Evolutionary conservation across 2,329 filamentous ascomycete species (phyloP).

Genomic region (Didymellaceae sp.): DNA sequence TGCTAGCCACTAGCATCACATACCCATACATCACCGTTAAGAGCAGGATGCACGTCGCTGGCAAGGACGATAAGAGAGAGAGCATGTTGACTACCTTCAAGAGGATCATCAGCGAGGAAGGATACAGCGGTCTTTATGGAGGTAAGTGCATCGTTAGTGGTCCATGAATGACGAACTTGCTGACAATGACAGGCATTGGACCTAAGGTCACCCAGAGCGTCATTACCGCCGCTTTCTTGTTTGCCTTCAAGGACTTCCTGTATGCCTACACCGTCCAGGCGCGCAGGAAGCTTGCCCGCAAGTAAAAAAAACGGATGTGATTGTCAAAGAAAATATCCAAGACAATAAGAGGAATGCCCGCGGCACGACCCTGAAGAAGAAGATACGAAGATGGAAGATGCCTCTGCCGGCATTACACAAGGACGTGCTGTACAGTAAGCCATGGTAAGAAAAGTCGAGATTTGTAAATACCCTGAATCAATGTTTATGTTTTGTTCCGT

Average conservation of each 20-base stretch:
- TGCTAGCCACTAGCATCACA: conserved; percentile 90
- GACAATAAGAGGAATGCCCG: too few species aligned
- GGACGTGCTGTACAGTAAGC: conserved; percentile 47
- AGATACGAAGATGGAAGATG: too few species aligned
- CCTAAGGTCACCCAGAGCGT: conserved; percentile 98
- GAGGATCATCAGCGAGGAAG: conserved; percentile 84
- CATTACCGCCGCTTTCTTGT: conserved; percentile 92
- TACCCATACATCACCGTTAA: conserved; percentile 99
- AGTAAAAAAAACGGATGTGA: conserved; percentile 54
- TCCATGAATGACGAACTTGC: neutral
- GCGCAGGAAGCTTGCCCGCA: conserved; percentile 53
- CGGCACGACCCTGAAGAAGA: too few species aligned
- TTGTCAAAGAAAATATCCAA: too few species aligned
- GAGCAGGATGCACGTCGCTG: conserved; percentile 94
- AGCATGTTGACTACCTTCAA: conserved; percentile 79
- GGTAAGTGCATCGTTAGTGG: conserved; percentile 61
- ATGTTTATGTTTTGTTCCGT: neutral
- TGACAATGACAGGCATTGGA: conserved; percentile 72
- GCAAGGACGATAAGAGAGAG: conserved; percentile 76
- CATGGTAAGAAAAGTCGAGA: conserved; percentile 8
- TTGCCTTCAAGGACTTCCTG: conserved; percentile 96
- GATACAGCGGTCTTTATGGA: conserved; percentile 91
- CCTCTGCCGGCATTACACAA: too few species aligned
- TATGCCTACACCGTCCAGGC: conserved; percentile 81
- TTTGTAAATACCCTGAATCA: conserved; percentile 59